These are phyloP conservation scores for Cydonia oblonga DNA, from an alignment of 331 rosid genomes.

Conservation along the genomic window DNA sequence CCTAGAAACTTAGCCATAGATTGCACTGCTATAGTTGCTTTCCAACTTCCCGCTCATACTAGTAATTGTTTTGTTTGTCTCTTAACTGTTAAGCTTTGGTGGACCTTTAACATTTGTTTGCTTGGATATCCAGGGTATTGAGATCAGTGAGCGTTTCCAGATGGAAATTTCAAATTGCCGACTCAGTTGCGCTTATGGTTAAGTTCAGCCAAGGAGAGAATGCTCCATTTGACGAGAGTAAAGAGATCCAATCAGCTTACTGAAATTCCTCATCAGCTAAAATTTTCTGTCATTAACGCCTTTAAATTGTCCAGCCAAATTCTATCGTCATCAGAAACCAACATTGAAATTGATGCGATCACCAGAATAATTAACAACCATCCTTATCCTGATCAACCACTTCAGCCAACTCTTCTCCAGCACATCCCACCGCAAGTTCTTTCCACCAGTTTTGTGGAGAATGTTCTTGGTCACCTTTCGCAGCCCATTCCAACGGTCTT, in stretches of 20 bases:
- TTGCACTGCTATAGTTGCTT: not conserved
- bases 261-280: constrained; percentile 8
- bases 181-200: not conserved
- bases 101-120: not conserved
- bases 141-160: not conserved
- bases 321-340: not conserved
- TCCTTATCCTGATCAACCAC: constrained; percentile 67
- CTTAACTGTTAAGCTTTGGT: not conserved
- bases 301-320: constrained; percentile 12
- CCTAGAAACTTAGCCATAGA: not conserved
- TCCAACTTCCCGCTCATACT: not conserved
- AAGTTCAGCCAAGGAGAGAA: constrained; percentile 2
- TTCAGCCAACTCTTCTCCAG: constrained; percentile 44
- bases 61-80: not conserved
- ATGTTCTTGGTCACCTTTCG: constrained; percentile 51
- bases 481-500: constrained; percentile 78
- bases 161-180: not conserved
- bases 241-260: constrained; percentile 5
- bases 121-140: constrained; percentile 8
- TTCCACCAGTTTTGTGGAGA: constrained; percentile 33
- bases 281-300: not conserved
- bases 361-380: constrained; percentile 57
- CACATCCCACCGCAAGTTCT: constrained; percentile 37
- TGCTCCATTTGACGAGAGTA: constrained; percentile 15
- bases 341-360: constrained; percentile 33